These are phyloP conservation scores for Durio zibethinus DNA, from an alignment of 345 rosid genomes.

Conservation along the genomic window DNA sequence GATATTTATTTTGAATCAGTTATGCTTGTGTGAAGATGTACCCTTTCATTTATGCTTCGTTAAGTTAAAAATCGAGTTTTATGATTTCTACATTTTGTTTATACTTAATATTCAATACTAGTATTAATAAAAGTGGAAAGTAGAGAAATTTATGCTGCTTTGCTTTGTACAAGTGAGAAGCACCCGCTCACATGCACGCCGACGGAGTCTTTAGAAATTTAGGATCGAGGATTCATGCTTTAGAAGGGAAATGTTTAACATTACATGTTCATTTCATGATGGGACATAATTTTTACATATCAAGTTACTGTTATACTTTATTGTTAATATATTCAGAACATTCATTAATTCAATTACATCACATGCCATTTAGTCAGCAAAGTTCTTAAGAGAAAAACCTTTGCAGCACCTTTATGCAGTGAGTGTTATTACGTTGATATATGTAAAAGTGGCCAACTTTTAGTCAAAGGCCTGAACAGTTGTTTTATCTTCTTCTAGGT, in stretches of 20 bases:
- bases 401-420: neutral
- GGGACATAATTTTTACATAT: neutral
- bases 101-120: neutral
- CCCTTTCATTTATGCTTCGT: neutral
- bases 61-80: neutral
- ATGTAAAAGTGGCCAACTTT: neutral
- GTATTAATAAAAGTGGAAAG: neutral
- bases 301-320: constrained; percentile 17
- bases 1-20: neutral
- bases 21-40: neutral
- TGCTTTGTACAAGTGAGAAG: neutral
- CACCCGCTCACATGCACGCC: too few species aligned
- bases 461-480: neutral
- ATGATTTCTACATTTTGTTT: neutral
- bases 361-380: neutral
- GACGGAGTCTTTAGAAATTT: neutral
- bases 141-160: neutral
- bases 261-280: neutral
- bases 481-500: constrained; percentile 35
- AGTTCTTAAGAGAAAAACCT: neutral
- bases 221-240: neutral
- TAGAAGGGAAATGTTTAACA: neutral
- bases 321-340: constrained; percentile 21
- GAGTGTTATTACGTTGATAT: neutral
- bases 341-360: neutral